A percentile compares a stretch with the other conserved stretches of the same genome.
phyloP scores from a whole-genome alignment of 495 filamentous ascomycete genomes.

The Amphirosellinia nigrospora region DNA sequence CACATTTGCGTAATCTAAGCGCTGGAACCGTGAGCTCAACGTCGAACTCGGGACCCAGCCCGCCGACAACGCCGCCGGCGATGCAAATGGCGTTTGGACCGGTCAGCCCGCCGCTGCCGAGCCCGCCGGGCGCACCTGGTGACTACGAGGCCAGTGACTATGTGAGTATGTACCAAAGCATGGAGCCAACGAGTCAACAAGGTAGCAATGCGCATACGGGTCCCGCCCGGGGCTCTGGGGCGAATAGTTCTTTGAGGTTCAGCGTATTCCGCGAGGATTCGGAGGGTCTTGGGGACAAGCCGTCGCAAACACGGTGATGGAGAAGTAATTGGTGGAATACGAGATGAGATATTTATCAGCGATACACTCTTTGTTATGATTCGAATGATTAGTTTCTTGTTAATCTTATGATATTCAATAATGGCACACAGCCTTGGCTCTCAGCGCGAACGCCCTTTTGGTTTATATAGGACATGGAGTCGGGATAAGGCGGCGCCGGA shows the following conservation, averaged over 20 bases:
- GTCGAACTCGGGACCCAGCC: constrained; percentile 22
- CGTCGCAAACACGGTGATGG: constrained; percentile 13
- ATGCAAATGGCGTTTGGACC: constrained; percentile 21
- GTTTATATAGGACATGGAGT: not conserved
- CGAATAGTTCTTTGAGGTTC: constrained; percentile 35
- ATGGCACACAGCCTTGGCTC: not conserved
- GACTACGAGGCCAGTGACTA: constrained; percentile 34
- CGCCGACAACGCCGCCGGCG: constrained; percentile 23
- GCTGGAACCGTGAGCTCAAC: constrained; percentile 51
- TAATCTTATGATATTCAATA: not conserved
- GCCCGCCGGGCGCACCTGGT: constrained; percentile 37
- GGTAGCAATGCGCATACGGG: not conserved
- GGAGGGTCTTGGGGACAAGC: constrained; percentile 39
- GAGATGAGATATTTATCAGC: not conserved
- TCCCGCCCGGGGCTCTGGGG: not conserved
- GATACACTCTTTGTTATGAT: constrained; percentile 3
- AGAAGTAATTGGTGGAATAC: not conserved
- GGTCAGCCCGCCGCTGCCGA: constrained; percentile 23
- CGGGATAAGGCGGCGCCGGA: not conserved
- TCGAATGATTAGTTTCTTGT: not conserved
- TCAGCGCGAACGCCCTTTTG: not conserved
- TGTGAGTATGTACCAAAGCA: constrained; percentile 27
- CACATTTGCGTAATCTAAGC: constrained; percentile 55
- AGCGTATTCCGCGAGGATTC: constrained; percentile 48
- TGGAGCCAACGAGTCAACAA: not conserved